These are phyloP conservation scores for Mortierella sp. DNA, from an alignment of 371 early-diverging fungal species.

Conservation along the genomic window DNA sequence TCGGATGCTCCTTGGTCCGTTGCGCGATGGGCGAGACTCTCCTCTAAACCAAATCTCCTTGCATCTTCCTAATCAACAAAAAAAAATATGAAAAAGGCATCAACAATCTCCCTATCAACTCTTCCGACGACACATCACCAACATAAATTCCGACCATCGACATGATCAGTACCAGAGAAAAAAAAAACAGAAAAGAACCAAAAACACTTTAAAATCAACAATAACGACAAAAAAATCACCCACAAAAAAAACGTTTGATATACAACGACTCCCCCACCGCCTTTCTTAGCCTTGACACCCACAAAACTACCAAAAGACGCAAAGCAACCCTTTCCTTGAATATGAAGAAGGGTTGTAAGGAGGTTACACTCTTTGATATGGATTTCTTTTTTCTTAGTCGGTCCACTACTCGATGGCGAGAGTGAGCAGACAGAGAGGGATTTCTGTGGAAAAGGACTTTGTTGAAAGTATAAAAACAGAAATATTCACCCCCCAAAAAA, in stretches of 20 bases:
- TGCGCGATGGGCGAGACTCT: conserved; percentile 85
- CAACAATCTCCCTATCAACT: conserved; percentile 5
- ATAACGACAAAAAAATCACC: conserved; percentile 12
- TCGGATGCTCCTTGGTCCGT: conserved; percentile 88
- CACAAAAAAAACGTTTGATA: neutral
- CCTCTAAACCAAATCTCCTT: conserved; percentile 25
- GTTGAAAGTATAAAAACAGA: conserved; percentile 41
- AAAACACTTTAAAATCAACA: conserved; percentile 20
- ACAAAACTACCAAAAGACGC: conserved; percentile 33
- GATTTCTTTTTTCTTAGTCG: neutral
- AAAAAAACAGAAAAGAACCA: conserved; percentile 23
- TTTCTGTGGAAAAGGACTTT: conserved; percentile 8
- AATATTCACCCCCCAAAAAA: conserved; percentile 34
- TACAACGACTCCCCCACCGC: conserved; percentile 8
- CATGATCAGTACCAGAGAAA: conserved; percentile 1
- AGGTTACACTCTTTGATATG: conserved; percentile 21
- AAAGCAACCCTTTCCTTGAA: conserved; percentile 38
- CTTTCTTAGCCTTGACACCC: conserved; percentile 25
- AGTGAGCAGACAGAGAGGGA: neutral
- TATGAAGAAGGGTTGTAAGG: conserved; percentile 46
- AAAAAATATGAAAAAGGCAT: conserved; percentile 18
- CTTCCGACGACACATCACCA: neutral
- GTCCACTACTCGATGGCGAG: neutral
- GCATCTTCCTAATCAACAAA: conserved; percentile 16
- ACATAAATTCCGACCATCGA: neutral